Evolutionary conservation across 768 basidiomycete genomes (phyloP).

Genomic region (Phaffia australis): DNA sequence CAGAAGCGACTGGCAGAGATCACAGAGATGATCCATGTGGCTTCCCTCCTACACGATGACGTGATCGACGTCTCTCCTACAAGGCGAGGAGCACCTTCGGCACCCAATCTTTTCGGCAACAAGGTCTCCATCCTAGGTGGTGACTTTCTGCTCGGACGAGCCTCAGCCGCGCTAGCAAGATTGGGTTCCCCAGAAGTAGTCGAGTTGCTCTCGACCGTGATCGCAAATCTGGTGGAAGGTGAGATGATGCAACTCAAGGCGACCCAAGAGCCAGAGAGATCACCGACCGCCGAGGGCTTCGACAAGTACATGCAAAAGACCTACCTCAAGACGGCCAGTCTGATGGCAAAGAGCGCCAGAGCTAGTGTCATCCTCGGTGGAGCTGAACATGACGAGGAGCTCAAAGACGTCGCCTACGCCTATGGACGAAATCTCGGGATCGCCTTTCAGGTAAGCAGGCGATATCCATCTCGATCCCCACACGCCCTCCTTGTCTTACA

Average conservation of each 20-base stretch:
- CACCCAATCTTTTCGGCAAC: constrained; percentile 72
- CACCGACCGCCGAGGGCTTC: constrained; percentile 39
- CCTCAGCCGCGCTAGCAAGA: constrained; percentile 72
- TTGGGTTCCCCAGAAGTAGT: constrained; percentile 82
- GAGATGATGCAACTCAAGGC: constrained; percentile 68
- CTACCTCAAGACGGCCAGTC: constrained; percentile 80
- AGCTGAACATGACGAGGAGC: constrained; percentile 53
- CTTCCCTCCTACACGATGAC: constrained; percentile 83
- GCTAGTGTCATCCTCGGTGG: constrained; percentile 83
- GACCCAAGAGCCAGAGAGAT: constrained; percentile 19
- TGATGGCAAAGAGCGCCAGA: constrained; percentile 78
- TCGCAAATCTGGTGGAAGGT: constrained; percentile 92
- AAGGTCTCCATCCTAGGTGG: constrained; percentile 89
- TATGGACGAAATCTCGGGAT: constrained; percentile 84
- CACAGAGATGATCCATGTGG: constrained; percentile 95
- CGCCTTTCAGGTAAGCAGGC: constrained; percentile 70
- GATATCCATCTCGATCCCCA: too few relatives aligned
- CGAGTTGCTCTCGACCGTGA: constrained; percentile 80
- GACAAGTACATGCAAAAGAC: constrained; percentile 75
- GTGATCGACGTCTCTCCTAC: constrained; percentile 66
- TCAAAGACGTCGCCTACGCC: constrained; percentile 82
- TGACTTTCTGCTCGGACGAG: constrained; percentile 87
- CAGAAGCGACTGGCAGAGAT: constrained; percentile 90
- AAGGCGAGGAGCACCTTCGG: constrained; percentile 57
- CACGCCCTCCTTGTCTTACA: too few relatives aligned